Evolutionary conservation across 2,329 filamentous ascomycete species (phyloP), one percentile per base, ranked within the genome.

Genomic region (Colletotrichum horii): DNA sequence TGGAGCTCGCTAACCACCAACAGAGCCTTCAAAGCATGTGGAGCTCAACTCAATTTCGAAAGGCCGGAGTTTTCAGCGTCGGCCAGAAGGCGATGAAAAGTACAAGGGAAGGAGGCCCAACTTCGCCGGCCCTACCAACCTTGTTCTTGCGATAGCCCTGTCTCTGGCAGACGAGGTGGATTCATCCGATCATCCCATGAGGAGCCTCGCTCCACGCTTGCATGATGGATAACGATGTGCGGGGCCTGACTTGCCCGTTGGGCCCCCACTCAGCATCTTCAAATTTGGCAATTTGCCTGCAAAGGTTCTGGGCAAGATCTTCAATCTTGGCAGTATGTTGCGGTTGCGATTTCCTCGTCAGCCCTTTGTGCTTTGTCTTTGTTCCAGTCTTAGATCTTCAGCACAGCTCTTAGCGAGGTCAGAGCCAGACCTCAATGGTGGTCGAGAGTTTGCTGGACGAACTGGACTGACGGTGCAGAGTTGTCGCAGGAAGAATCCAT

Each of bases 221-320:
- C 70, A 73, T 65, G 70, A 68, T 68, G 73, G 64, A 64, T 73
- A 48, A 64, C 70, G 56, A 73, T 73, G 58, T 43, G 70, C 70
- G 58, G 62, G 34, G 69, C 70, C 67, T 73, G 74, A 73, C 74
- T 75, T 73, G 74, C 38, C 62, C 56, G 74, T 48, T 75, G 64
- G 56, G 70, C 19, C 58, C 34, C 69, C 69, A 34, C 56, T 19
- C n/a, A 24, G 30, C 34, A 56, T 30, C 22, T 38, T 75, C 62
- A 67, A 68, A 67, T 75, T 55, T 67, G 73, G 55, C 32, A 67
- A 58, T 67, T 28, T 62, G 55, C 55, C 64, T 64, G 43, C 32
- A 43, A 55, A 64, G 19, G 14, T 62, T 64, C 26, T 56, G 58
- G 70, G 34, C 66, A 75, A 52, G 73, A 75, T 75, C 74, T 61